These are phyloP conservation scores for Dioscorea dumetorum DNA, from an alignment of 106 monocot species.

Conservation along the genomic window DNA sequence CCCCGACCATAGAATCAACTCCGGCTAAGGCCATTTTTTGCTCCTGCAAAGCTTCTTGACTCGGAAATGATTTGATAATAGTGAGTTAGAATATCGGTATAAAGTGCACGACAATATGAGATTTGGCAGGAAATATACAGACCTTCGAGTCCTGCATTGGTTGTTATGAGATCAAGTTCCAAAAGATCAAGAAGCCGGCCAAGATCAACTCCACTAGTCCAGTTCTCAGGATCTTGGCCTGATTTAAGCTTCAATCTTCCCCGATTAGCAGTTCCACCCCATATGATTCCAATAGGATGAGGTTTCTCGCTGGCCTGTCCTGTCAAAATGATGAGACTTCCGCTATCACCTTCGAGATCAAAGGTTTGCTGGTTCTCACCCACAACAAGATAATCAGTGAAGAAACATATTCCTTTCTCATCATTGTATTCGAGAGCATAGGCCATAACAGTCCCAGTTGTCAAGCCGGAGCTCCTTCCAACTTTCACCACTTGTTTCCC, in stretches of 20 bases:
- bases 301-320: constrained; percentile 54
- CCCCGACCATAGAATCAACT: constrained; percentile 44
- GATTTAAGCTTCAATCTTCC: constrained; percentile 79
- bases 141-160: constrained; percentile 72
- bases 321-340: constrained; percentile 84
- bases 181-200: constrained; percentile 88
- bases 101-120: background rate
- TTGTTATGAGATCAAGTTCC: constrained; percentile 91
- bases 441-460: constrained; percentile 74
- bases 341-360: constrained; percentile 95
- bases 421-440: constrained; percentile 95
- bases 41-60: constrained; percentile 61
- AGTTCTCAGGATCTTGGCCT: constrained; percentile 82
- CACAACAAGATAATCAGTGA: constrained; percentile 90
- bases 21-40: constrained; percentile 47
- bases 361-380: constrained; percentile 93
- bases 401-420: constrained; percentile 90
- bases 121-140: constrained; percentile 4
- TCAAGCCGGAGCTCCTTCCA: constrained; percentile 86
- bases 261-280: constrained; percentile 93
- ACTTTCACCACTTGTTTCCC: constrained; percentile 86
- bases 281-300: constrained; percentile 83
- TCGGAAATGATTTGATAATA: background rate
- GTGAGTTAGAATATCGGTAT: background rate
- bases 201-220: constrained; percentile 97